Evolutionary conservation across 2,329 filamentous ascomycete species (phyloP), one percentile per base, ranked within the genome.

Genomic region (Trichoderma sp.): DNA sequence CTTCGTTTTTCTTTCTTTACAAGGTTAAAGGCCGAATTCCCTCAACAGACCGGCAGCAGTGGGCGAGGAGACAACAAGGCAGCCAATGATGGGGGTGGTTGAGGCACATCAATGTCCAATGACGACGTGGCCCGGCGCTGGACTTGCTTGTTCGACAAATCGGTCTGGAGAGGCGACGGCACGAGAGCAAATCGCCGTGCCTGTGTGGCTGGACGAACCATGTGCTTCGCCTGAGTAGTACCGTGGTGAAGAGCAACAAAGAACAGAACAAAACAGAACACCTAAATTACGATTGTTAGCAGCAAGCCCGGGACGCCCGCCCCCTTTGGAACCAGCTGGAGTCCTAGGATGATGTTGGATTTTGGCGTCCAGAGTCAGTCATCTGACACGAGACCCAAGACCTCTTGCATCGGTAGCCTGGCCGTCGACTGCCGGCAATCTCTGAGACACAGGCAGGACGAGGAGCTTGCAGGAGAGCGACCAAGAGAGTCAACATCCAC

Each of bases 321-420:
- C 21, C 21, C 21, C 33, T 66, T 41, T 56, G 63, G 63, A 45
- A n/a, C 35, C 14, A 68, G 45, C 35, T 56, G 24, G 21, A 72
- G 12, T 18, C 27, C 18, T 35, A 72, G 69, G 69, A 63, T 64
- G 65, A 68, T 59, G 73, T 69, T 69, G 56, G 63, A 69, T 75
- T 66, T 75, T 75, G 73, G 73, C 65, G 73, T 75, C 73, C 65
- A 66, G 21, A 62, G 65, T 62, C 56, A 24, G 73, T 75, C 73
- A 75, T 75, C 64, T 75, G 73, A 75, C 64, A 64, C 71, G 63
- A 74, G 38, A 59, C 64, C 33, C 71, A 50, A 67, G 27, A 60
- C 63, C 63, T 50, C 71, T 67, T 67, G 71, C 63, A 66, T 74
- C 63, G 50, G 71, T 74, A 74, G 69, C 69, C 45, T 64, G 69